Conservation (phyloP, 2,329 filamentous ascomycete species). For the Xylaria sp. region DNA sequence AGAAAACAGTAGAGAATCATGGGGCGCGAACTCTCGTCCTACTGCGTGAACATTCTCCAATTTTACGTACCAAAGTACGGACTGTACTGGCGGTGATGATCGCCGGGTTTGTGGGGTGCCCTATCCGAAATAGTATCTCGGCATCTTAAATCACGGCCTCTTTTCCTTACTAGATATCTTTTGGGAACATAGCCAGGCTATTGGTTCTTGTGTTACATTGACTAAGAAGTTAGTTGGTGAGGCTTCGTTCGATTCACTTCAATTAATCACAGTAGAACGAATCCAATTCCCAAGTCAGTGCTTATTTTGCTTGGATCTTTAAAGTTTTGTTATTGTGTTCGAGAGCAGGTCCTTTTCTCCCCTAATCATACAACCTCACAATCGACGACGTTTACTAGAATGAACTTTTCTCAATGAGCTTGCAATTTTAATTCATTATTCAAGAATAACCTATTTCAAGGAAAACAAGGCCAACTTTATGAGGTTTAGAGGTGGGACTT, state of each 20-base stretch:
- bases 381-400: no score
- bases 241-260: no score
- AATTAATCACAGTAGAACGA: not conserved
- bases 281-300: not conserved
- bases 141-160: not conserved
- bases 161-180: not conserved
- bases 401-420: not conserved
- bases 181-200: not conserved
- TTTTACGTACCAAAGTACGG: not conserved
- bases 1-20: not conserved
- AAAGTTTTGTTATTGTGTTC: not conserved
- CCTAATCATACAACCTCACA: no score
- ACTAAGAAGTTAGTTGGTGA: not conserved
- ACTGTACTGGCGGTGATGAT: not conserved
- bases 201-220: not conserved
- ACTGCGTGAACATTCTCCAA: not conserved
- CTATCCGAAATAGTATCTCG: not conserved
- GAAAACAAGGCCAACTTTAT: not conserved
- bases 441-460: not conserved
- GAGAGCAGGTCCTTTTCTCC: no score
- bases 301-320: not conserved
- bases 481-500: constrained; percentile 9
- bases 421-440: no score
- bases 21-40: not conserved
- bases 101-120: not conserved